phyloP scores from a whole-genome alignment of 352 stramenopile species.

The Phytophthora melonis region DNA sequence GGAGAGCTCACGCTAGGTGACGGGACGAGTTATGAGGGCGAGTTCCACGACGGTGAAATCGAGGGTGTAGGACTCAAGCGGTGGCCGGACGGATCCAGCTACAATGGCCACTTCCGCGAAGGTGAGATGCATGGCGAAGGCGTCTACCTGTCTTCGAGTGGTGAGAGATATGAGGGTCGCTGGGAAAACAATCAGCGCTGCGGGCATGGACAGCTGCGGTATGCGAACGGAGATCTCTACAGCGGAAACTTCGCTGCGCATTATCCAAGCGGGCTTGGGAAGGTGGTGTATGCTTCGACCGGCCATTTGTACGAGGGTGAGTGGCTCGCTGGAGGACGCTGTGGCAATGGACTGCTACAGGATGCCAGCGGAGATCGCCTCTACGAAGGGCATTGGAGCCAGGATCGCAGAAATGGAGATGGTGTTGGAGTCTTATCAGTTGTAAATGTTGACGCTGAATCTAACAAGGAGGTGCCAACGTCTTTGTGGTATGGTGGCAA shows the following conservation, averaged over 20 bases:
- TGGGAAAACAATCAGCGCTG: conserved; percentile 60
- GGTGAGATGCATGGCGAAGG: conserved; percentile 69
- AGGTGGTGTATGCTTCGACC: conserved; percentile 36
- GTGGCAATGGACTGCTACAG: conserved; percentile 34
- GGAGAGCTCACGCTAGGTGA: conserved; percentile 53
- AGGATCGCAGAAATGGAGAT: conserved; percentile 41
- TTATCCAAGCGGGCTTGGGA: conserved; percentile 51
- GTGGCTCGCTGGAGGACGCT: conserved; percentile 43
- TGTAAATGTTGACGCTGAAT: conserved; percentile 2
- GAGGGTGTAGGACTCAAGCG: conserved; percentile 58
- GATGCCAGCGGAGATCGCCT: conserved; percentile 19
- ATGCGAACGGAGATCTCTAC: conserved; percentile 49
- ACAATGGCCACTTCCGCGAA: conserved; percentile 60
- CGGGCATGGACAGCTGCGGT: conserved; percentile 49
- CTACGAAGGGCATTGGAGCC: conserved; percentile 61
- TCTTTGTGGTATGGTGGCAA: conserved; percentile 23
- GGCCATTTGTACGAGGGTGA: conserved; percentile 48
- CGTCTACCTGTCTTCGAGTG: conserved; percentile 45
- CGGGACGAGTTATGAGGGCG: conserved; percentile 54
- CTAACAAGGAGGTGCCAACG: conserved; percentile 1
- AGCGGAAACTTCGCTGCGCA: conserved; percentile 52
- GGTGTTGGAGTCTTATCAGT: conserved; percentile 29
- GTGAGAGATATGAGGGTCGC: conserved; percentile 67
- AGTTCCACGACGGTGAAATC: conserved; percentile 72
- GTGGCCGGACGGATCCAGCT: conserved; percentile 67